Evolutionary conservation across 1,284 basidiomycete species (phyloP).

Genomic region (Malassezia brasiliensis): DNA sequence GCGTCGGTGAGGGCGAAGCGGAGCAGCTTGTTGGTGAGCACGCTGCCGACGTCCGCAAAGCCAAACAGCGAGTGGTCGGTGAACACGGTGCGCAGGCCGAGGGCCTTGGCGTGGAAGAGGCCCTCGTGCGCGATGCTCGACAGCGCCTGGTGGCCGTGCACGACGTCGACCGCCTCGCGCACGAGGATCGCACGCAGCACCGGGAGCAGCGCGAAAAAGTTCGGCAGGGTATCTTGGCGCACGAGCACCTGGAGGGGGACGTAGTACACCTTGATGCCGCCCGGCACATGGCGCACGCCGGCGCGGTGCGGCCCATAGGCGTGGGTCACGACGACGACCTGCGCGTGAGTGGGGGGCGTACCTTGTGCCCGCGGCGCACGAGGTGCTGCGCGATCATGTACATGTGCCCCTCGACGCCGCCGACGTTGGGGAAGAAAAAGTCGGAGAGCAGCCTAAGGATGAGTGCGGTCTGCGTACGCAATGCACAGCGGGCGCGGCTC

Average conservation of each 20-base stretch:
- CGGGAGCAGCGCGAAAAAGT: conserved; percentile 83
- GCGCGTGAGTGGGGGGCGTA: conserved; percentile 40
- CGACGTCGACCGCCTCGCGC: conserved; percentile 72
- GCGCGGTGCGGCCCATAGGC: conserved; percentile 72
- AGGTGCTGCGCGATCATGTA: conserved; percentile 59
- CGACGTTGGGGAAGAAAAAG: conserved; percentile 89
- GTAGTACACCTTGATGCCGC: conserved; percentile 81
- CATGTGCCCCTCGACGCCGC: conserved; percentile 94
- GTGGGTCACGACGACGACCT: conserved; percentile 93
- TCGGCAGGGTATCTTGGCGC: conserved; percentile 70
- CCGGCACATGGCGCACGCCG: conserved; percentile 78
- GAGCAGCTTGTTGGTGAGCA: conserved; percentile 90
- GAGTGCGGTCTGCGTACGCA: conserved; percentile 10
- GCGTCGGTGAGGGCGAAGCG: conserved; percentile 76
- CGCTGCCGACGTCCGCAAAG: conserved; percentile 88
- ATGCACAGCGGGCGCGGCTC: not conserved
- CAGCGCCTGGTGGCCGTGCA: conserved; percentile 86
- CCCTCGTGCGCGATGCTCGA: conserved; percentile 84
- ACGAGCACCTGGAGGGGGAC: conserved; percentile 72
- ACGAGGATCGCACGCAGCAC: conserved; percentile 79
- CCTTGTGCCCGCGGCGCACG: conserved; percentile 74
- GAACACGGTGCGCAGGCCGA: conserved; percentile 69
- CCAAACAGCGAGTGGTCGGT: conserved; percentile 96
- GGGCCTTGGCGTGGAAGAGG: conserved; percentile 62
- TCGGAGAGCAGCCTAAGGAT: conserved; percentile 76